phyloP scores from a whole-genome alignment of 2,329 filamentous ascomycete genomes.

The Fusarium albidum region DNA sequence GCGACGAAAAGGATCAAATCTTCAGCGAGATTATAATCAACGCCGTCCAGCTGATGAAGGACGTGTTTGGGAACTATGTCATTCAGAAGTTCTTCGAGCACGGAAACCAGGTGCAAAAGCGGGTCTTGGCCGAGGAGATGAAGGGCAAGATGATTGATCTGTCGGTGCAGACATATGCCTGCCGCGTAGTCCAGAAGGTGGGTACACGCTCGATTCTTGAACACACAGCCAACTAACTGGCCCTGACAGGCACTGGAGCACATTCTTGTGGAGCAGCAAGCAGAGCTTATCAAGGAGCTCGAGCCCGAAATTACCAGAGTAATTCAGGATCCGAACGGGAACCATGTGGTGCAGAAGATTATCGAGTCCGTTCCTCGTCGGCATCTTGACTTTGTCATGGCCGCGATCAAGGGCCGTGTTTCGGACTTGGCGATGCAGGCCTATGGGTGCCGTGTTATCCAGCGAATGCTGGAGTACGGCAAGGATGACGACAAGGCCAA shows the following conservation, averaged over 20 bases:
- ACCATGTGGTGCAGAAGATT: constrained; percentile 95
- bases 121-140: constrained; percentile 85
- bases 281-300: constrained; percentile 82
- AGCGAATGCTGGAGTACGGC: constrained; percentile 87
- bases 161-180: constrained; percentile 90
- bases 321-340: constrained; percentile 89
- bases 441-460: constrained; percentile 92
- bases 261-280: constrained; percentile 91
- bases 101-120: constrained; percentile 93
- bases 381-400: constrained; percentile 85
- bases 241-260: constrained; percentile 80
- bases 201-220: constrained; percentile 20
- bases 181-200: constrained; percentile 94
- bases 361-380: constrained; percentile 81
- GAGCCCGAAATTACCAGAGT: constrained; percentile 78
- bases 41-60: constrained; percentile 87
- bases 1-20: constrained; percentile 91
- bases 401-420: constrained; percentile 79
- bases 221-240: constrained; percentile 35
- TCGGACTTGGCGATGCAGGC: constrained; percentile 77
- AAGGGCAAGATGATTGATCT: constrained; percentile 81
- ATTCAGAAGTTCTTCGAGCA: constrained; percentile 98
- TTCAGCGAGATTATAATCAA: constrained; percentile 90
- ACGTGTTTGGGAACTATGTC: constrained; percentile 98
- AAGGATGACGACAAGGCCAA: constrained; percentile 73